Conservation (phyloP, 1,139 yeast species). For the Saccharomycopsis hybrid region DNA sequence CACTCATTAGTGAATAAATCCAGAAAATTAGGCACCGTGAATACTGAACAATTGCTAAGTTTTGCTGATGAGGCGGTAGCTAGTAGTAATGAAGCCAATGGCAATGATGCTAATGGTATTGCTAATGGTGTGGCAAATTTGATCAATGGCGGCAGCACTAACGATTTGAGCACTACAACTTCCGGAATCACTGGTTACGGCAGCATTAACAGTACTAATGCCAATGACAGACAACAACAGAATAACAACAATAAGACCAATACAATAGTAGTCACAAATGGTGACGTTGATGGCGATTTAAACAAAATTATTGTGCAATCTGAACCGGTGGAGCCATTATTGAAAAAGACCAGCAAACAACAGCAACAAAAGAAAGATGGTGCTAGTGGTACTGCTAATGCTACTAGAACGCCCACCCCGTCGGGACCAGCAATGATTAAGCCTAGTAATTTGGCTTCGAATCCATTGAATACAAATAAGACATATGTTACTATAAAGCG, state of each 20-base stretch:
- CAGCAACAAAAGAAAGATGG: no score
- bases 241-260: no score
- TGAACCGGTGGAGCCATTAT: constrained; percentile 5
- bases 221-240: no score
- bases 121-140: neutral
- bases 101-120: neutral
- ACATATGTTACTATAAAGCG: constrained; percentile 60
- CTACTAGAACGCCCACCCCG: no score
- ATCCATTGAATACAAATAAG: constrained; percentile 71
- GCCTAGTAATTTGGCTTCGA: constrained; percentile 72
- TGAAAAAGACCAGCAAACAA: neutral
- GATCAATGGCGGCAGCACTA: no score
- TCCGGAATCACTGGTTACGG: neutral
- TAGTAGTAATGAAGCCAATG: no score
- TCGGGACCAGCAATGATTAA: no score
- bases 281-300: neutral
- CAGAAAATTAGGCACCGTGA: neutral
- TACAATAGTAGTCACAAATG: neutral
- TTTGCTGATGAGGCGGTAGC: no score
- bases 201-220: neutral
- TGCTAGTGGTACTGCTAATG: no score
- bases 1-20: constrained; percentile 38
- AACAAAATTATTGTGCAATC: constrained; percentile 7
- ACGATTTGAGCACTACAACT: no score
- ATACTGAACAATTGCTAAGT: neutral